These are phyloP conservation scores for Thinopyrum elongatum DNA, from an alignment of 176 grass and related monocot genomes.

Conservation along the genomic window DNA sequence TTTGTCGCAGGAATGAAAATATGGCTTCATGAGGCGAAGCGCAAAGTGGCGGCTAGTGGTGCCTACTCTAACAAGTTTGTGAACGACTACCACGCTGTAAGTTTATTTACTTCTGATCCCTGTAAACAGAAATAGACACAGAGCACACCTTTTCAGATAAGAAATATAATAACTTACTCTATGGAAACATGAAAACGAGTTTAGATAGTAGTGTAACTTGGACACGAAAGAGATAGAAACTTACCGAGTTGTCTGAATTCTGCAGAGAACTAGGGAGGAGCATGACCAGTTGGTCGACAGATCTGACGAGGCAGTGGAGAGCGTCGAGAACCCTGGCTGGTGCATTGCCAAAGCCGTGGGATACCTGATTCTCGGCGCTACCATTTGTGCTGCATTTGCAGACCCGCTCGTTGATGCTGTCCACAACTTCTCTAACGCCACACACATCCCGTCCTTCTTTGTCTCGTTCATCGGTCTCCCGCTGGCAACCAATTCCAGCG, in stretches of 20 bases:
- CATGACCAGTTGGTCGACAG: slow-evolving; percentile 48
- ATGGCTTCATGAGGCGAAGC: slow-evolving; percentile 66
- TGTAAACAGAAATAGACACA: background rate
- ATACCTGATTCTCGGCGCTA: slow-evolving; percentile 60
- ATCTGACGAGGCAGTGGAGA: slow-evolving; percentile 73
- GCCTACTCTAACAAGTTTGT: slow-evolving; percentile 54
- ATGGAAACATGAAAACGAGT: background rate
- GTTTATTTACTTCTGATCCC: background rate
- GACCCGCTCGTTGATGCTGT: slow-evolving; percentile 95
- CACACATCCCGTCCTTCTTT: slow-evolving; percentile 87
- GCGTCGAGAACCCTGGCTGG: slow-evolving; percentile 53
- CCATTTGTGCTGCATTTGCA: slow-evolving; percentile 71
- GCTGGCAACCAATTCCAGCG: slow-evolving; percentile 96
- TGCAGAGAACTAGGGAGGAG: slow-evolving; percentile 75
- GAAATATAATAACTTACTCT: background rate
- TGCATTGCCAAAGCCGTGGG: slow-evolving; percentile 63
- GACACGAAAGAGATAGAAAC: background rate
- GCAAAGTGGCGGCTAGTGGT: slow-evolving; percentile 21
- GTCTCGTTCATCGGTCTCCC: slow-evolving; percentile 94
- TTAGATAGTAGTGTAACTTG: background rate
- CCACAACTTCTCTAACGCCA: slow-evolving; percentile 85
- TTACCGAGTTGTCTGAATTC: slow-evolving; percentile 5
- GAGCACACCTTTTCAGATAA: background rate
- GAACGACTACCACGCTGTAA: slow-evolving; percentile 58
- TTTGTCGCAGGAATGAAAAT: slow-evolving; percentile 62